Evolutionary conservation across 2,329 filamentous ascomycete species (phyloP).

Genomic region (Rachicladosporium sp.): DNA sequence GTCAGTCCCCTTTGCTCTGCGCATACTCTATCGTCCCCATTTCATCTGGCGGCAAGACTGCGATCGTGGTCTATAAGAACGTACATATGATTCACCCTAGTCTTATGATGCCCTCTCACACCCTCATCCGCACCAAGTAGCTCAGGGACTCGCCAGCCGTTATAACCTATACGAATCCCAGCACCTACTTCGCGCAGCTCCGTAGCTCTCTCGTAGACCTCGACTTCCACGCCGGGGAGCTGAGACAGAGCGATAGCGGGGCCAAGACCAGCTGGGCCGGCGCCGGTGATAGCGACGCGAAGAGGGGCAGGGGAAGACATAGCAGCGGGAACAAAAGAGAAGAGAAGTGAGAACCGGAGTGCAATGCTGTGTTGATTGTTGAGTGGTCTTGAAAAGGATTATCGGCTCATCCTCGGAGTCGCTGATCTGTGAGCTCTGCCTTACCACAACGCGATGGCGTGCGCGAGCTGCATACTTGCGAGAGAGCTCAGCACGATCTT

Average conservation of each 20-base stretch:
- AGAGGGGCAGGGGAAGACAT: background rate
- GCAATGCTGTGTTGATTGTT: too few species aligned
- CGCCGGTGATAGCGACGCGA: conserved; percentile 27
- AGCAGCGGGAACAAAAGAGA: too few species aligned
- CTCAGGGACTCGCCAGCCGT: conserved; percentile 37
- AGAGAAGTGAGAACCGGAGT: too few species aligned
- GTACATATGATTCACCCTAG: conserved; percentile 8
- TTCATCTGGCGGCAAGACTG: too few species aligned
- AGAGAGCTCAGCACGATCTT: too few species aligned
- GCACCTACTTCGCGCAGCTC: conserved; percentile 37
- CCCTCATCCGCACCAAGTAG: conserved; percentile 31
- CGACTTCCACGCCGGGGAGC: conserved; percentile 31
- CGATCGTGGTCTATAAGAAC: too few species aligned
- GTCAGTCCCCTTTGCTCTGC: background rate
- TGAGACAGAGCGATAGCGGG: conserved; percentile 34
- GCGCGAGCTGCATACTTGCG: too few species aligned
- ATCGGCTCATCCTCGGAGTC: too few species aligned
- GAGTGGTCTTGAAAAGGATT: too few species aligned
- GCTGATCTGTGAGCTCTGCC: too few species aligned
- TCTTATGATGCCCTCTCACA: conserved; percentile 16
- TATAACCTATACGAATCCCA: conserved; percentile 35
- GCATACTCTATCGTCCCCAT: too few species aligned
- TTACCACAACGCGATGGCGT: too few species aligned
- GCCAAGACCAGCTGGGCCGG: conserved; percentile 28
- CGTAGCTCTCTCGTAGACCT: conserved; percentile 34